Evolutionary conservation across 139 green algal genomes (phyloP).

Genomic region (Ettlia oleoabundans): DNA sequence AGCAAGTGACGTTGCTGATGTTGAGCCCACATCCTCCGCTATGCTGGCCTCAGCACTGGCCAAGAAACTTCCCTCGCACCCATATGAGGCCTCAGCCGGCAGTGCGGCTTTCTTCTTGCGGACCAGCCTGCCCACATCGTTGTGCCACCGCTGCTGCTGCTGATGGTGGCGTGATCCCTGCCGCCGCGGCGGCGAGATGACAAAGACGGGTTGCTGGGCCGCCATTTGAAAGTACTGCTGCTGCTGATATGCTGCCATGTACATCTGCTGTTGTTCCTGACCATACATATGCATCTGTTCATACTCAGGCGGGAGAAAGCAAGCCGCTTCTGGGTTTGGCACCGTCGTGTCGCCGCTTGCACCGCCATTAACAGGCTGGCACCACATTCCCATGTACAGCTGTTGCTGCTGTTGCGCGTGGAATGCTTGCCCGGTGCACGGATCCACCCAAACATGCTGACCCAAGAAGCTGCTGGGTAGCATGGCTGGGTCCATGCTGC

Average conservation of each 20-base stretch:
- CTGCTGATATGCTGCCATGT: not conserved
- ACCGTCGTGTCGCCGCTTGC: too few relatives aligned
- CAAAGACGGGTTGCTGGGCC: not conserved
- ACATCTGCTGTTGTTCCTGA: not conserved
- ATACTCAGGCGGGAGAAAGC: not conserved
- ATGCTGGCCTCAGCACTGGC: not conserved
- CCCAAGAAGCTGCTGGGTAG: too few relatives aligned
- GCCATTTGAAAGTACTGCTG: not conserved
- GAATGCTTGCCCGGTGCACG: too few relatives aligned
- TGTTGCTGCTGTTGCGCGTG: not conserved
- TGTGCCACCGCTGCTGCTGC: not conserved
- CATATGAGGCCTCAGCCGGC: constrained; percentile 9
- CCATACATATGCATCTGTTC: not conserved
- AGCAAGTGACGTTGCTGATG: not conserved
- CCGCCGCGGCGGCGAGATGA: constrained; percentile 10
- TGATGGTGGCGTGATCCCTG: not conserved
- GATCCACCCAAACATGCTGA: too few relatives aligned
- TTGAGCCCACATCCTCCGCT: not conserved
- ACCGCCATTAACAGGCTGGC: too few relatives aligned
- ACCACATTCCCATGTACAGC: too few relatives aligned
- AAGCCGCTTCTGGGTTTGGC: not conserved
- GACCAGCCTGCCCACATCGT: not conserved
- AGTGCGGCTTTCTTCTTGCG: constrained; percentile 25
- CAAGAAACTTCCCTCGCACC: not conserved
- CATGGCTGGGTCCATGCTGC: not conserved